A percentile compares a stretch with the other conserved stretches of the same genome.
These are phyloP conservation scores for Bruguiera parviflora DNA, from an alignment of 345 rosid species.

Conservation along the genomic window DNA sequence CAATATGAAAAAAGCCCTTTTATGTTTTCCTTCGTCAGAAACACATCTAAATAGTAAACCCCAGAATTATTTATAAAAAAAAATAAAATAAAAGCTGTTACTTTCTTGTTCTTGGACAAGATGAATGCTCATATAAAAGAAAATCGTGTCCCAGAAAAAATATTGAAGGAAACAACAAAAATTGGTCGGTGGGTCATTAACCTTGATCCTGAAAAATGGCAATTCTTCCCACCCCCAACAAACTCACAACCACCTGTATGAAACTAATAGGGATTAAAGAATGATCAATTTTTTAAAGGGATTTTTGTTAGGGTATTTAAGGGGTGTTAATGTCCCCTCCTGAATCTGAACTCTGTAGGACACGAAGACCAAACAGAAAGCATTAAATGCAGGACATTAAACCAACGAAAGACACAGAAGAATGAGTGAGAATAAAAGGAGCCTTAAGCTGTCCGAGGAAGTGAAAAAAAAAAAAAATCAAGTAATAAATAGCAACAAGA, in stretches of 20 bases:
- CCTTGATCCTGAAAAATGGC: constrained; percentile 3
- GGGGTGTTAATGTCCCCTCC: not conserved
- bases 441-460: constrained; percentile 2
- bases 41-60: not conserved
- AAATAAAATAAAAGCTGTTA: not conserved
- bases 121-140: not conserved
- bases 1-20: not conserved
- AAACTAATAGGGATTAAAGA: too few species aligned
- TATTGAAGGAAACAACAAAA: not conserved
- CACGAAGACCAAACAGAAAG: constrained; percentile 8
- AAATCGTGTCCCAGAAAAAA: not conserved
- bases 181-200: not conserved
- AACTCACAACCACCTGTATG: too few species aligned
- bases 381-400: constrained; percentile 34
- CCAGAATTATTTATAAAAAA: not conserved
- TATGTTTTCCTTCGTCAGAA: not conserved
- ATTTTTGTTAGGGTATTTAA: too few species aligned
- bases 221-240: too few species aligned
- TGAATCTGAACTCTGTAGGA: not conserved
- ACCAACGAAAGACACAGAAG: constrained; percentile 26
- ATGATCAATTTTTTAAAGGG: too few species aligned
- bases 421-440: constrained; percentile 28
- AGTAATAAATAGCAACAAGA: constrained; percentile 30
- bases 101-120: not conserved
- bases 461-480: constrained; percentile 23